Evolutionary conservation across 2,329 filamentous ascomycete species (phyloP).

Genomic region (Shiraia bambusicola): DNA sequence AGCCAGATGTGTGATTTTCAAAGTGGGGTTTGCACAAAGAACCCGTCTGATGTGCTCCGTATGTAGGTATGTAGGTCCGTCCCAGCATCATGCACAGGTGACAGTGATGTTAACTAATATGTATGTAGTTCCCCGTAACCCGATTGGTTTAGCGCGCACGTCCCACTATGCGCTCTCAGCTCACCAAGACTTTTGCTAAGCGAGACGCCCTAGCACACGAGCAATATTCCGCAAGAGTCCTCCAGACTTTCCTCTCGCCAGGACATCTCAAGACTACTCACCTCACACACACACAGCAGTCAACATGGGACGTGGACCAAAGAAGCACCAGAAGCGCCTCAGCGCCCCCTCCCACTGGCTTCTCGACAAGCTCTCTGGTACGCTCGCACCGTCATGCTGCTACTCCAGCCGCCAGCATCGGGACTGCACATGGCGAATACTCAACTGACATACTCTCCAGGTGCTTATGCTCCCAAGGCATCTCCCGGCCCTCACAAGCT

Average conservation of each 20-base stretch:
- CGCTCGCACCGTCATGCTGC: slow-evolving; percentile 46
- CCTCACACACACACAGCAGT: slow-evolving; percentile 42
- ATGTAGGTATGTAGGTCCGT: too few species aligned
- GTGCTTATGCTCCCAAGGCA: slow-evolving; percentile 64
- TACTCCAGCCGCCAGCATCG: slow-evolving; percentile 34
- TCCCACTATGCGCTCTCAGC: background rate
- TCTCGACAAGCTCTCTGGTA: slow-evolving; percentile 96
- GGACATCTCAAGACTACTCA: slow-evolving; percentile 40
- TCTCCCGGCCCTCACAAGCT: slow-evolving; percentile 96
- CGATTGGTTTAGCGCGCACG: too few species aligned
- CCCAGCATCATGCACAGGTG: too few species aligned
- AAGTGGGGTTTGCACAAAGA: too few species aligned
- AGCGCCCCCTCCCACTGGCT: slow-evolving; percentile 99
- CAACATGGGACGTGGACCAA: slow-evolving; percentile 71
- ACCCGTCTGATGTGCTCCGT: too few species aligned
- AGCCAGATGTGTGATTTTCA: too few species aligned
- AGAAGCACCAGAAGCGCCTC: slow-evolving; percentile 99
- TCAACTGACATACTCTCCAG: slow-evolving; percentile 25
- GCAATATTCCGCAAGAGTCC: slow-evolving; percentile 6
- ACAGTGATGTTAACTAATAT: too few species aligned
- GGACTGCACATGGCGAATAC: slow-evolving; percentile 5
- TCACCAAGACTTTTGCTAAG: slow-evolving; percentile 5
- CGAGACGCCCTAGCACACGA: background rate
- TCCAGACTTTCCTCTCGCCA: slow-evolving; percentile 17
- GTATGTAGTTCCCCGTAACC: background rate